Base-by-base conservation (phyloP, 139 green algal species). In the Micromonas commoda region DNA sequence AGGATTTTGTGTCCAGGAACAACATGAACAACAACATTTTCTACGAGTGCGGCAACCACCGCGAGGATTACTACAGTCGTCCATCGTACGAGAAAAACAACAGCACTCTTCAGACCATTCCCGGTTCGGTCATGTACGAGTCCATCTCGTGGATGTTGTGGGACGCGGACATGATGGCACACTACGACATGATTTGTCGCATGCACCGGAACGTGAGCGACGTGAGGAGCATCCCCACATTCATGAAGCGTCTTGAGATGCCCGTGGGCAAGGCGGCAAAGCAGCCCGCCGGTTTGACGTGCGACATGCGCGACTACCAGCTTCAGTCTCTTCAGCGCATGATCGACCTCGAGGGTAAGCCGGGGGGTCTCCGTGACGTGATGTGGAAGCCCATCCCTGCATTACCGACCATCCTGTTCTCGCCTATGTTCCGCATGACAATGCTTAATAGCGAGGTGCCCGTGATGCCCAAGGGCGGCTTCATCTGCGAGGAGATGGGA, bases 271-370 rank as follows among this genome's bases (percentile, higher is more conserved):
- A 29, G 24, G n/a, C 71, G 71, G 37, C 23, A 21, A 34, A 31
- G 64, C 88, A 92, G 83, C 88, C 88, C 0, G n/a, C 37, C 0
- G 88, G 88, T 0, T 83, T 91, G 13, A 86, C 77, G 0, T 82
- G 91, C 9, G 37, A 29, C 26, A 71, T 91, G 76, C 84, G 80
- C 33, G 78, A 84, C 16, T 92, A 93, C 80, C 89, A 92, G 85
- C 81, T 87, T 37, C 89, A 93, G 84, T 85, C 81, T 0, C 82
- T 93, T 29, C 51, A 79, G 13, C 91, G 91, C 80, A 91, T 93
- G 89, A 73, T 87, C 32, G 82, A 88, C 1, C 35, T 68, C 26
- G 73, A 69, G 63, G 31, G 21, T 39, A 32, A 23, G 5, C 63
- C 63, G 3, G 63, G 63, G 28, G 63, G 63, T 3, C 28, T 75